Percentiles rank a stretch among this genome's conserved stretches.
These are phyloP conservation scores for Diaporthe citri DNA, from an alignment of 2,329 filamentous ascomycete genomes.

Conservation along the genomic window DNA sequence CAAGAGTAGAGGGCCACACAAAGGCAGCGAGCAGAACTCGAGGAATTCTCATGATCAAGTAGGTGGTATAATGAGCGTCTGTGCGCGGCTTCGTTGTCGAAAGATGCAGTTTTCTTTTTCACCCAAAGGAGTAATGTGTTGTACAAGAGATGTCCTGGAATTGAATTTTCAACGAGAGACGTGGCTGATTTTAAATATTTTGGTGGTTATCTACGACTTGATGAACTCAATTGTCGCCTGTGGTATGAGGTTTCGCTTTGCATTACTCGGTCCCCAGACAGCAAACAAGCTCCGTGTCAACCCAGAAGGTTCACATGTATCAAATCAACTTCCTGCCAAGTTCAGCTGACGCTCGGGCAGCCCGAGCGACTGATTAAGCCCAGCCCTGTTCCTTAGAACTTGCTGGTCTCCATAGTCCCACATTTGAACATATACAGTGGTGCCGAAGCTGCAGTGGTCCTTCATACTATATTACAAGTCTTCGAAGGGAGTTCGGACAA, in stretches of 20 bases:
- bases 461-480: too few species aligned
- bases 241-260: not conserved
- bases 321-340: not conserved
- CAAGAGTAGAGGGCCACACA: not conserved
- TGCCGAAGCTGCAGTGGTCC: too few species aligned
- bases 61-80: not conserved
- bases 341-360: not conserved
- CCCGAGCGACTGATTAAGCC: not conserved
- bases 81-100: not conserved
- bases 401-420: too few species aligned
- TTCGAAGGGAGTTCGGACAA: not conserved
- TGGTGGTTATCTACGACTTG: not conserved
- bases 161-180: too few species aligned
- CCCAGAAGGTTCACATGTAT: constrained; percentile 7
- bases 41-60: not conserved
- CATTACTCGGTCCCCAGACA: not conserved
- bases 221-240: not conserved
- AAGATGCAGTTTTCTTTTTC: not conserved
- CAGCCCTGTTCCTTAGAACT: too few species aligned
- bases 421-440: not conserved
- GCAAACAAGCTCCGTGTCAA: not conserved
- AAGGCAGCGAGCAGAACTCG: not conserved
- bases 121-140: not conserved
- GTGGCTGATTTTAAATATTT: not conserved
- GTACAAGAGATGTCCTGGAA: too few species aligned